These are phyloP conservation scores for Schizosaccharomyces osmophilus DNA, from an alignment of 805 yeast species.

Conservation along the genomic window DNA sequence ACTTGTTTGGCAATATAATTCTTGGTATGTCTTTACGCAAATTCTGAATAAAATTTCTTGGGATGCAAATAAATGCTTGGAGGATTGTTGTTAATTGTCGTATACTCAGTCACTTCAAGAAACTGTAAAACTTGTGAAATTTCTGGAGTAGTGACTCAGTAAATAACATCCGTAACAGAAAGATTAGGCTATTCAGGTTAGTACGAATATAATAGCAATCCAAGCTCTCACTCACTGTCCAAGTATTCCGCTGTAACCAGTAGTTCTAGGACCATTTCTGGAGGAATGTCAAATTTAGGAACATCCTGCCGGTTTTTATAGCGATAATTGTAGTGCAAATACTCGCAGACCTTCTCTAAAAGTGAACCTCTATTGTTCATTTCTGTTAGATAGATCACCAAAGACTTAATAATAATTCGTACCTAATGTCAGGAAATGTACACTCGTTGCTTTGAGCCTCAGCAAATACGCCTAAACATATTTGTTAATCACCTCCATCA, in stretches of 20 bases:
- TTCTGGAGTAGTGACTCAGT: no score
- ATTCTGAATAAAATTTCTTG: no score
- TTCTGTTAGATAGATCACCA: not conserved
- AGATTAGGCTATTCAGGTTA: no score
- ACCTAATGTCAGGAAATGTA: slow-evolving; percentile 15
- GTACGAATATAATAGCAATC: no score
- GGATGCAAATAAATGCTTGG: no score
- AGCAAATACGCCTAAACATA: slow-evolving; percentile 20
- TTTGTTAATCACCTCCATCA: not conserved
- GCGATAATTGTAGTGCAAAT: slow-evolving; percentile 49
- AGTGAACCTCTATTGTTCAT: slow-evolving; percentile 28
- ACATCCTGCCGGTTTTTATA: slow-evolving; percentile 28
- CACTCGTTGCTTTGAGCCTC: slow-evolving; percentile 30
- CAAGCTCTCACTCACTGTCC: slow-evolving; percentile 19
- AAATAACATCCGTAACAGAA: no score
- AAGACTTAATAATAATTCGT: not conserved
- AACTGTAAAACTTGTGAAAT: no score
- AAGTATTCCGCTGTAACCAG: slow-evolving; percentile 80
- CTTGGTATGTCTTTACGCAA: no score
- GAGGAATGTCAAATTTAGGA: slow-evolving; percentile 77
- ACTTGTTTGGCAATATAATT: not conserved
- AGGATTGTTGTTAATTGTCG: no score
- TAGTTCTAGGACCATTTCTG: slow-evolving; percentile 78
- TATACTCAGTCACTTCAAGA: no score
- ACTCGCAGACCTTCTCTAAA: slow-evolving; percentile 61